Percentiles rank a stretch among this genome's conserved stretches.
phyloP scores from a whole-genome alignment of 1,139 yeast genomes.

The Yamadazyma mexicana region DNA sequence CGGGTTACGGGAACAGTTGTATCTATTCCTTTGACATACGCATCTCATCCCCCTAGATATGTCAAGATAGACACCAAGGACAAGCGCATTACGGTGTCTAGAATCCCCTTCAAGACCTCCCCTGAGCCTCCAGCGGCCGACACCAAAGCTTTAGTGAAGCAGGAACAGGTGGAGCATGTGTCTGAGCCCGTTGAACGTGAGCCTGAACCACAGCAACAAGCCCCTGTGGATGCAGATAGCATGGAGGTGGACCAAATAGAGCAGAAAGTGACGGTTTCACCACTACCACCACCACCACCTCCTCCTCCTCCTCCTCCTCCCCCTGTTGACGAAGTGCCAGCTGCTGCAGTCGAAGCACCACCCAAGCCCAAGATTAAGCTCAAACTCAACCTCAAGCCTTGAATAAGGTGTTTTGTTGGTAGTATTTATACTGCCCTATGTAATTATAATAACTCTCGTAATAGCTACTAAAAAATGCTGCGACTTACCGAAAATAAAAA shows the following conservation, averaged over 20 bases:
- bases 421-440: neutral
- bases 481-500: too few relatives aligned
- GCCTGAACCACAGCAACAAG: neutral
- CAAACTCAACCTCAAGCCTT: slow-evolving; percentile 9
- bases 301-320: slow-evolving; percentile 1
- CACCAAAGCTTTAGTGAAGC: slow-evolving; percentile 2
- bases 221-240: too few relatives aligned
- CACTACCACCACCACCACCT: neutral
- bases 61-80: slow-evolving; percentile 29
- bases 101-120: slow-evolving; percentile 5
- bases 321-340: neutral
- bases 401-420: neutral
- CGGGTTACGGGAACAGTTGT: slow-evolving; percentile 14
- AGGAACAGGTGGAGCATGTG: slow-evolving; percentile 5
- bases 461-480: too few relatives aligned
- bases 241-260: too few relatives aligned
- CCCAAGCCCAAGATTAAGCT: slow-evolving; percentile 10
- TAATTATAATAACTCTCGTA: neutral
- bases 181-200: neutral
- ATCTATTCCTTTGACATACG: slow-evolving; percentile 7
- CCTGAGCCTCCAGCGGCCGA: too few relatives aligned
- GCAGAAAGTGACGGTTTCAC: too few relatives aligned
- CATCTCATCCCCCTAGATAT: slow-evolving; percentile 17
- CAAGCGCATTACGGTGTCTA: slow-evolving; percentile 2
- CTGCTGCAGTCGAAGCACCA: neutral